Percentiles rank a stretch among this genome's conserved stretches.
Evolutionary conservation across 1,284 basidiomycete species (phyloP).

Genomic region (Malassezia furfur): DNA sequence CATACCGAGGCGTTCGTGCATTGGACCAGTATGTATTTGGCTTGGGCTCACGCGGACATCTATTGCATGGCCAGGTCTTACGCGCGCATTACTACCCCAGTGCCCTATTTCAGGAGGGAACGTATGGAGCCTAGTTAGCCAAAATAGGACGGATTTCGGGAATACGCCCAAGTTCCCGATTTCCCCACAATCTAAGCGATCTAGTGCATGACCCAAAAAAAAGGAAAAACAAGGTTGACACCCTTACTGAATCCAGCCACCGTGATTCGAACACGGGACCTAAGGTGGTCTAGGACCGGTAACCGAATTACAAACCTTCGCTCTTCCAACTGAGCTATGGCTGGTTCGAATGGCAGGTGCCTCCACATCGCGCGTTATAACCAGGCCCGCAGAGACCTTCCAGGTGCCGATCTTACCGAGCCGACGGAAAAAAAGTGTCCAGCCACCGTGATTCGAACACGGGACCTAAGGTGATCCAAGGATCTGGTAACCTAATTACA

Average conservation of each 20-base stretch:
- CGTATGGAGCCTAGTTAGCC: not conserved
- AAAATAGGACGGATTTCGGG: not conserved
- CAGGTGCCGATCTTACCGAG: no score
- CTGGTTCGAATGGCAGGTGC: conserved; percentile 2
- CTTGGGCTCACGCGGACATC: not conserved
- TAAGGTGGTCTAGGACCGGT: conserved; percentile 15
- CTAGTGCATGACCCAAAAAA: no score
- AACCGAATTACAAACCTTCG: conserved; percentile 22
- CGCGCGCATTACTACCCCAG: conserved; percentile 3
- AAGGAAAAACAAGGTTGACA: no score
- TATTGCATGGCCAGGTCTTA: not conserved
- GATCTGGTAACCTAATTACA: conserved; percentile 17
- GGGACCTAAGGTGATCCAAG: conserved; percentile 20
- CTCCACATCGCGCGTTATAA: no score
- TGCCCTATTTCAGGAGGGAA: not conserved
- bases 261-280: conserved; percentile 24
- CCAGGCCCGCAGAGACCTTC: no score
- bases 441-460: conserved; percentile 24
- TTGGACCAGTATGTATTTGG: conserved; percentile 18
- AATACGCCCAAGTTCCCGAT: no score
- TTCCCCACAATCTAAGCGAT: no score
- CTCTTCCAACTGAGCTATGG: conserved; percentile 23
- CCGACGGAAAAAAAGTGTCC: conserved; percentile 10
- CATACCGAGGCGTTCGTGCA: conserved; percentile 27
- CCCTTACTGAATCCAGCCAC: conserved; percentile 21